A percentile compares a stretch with the other conserved stretches of the same genome.
phyloP scores from a whole-genome alignment of 345 rosid genomes.

The Linum trigynum region DNA sequence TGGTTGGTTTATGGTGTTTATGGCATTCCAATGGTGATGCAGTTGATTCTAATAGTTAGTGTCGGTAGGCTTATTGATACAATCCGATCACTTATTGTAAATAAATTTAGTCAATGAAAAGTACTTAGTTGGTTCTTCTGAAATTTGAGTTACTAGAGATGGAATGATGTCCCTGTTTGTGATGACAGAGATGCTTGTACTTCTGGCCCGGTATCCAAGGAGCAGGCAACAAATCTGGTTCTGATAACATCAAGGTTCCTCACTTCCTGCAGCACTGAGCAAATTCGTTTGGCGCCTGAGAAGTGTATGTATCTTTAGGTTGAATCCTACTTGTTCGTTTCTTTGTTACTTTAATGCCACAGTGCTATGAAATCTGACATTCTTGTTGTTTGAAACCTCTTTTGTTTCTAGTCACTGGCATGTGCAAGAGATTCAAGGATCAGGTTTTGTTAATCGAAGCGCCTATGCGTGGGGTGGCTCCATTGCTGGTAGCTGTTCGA shows the following conservation, averaged over 20 bases:
- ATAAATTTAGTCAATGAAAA: not conserved
- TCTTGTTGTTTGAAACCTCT: conserved; percentile 10
- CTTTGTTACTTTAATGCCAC: not conserved
- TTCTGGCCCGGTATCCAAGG: conserved; percentile 19
- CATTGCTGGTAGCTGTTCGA: conserved; percentile 56
- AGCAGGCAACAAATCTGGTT: conserved; percentile 37
- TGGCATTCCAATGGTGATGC: no score
- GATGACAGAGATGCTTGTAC: conserved; percentile 25
- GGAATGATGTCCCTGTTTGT: not conserved
- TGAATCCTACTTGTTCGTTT: not conserved
- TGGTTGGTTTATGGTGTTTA: not conserved
- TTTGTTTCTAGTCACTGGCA: conserved; percentile 45
- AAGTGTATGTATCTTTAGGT: conserved; percentile 42
- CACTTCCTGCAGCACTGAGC: conserved; percentile 49
- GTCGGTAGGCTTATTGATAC: not conserved
- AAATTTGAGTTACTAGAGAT: not conserved
- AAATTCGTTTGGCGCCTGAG: conserved; percentile 63
- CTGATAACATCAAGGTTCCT: conserved; percentile 48
- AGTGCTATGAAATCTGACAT: not conserved
- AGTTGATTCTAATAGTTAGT: no score
- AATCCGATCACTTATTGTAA: not conserved
- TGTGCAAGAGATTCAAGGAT: conserved; percentile 82
- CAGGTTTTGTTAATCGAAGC: conserved; percentile 47
- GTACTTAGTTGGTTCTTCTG: not conserved
- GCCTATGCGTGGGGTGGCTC: conserved; percentile 67